Conservation (phyloP, 1,284 basidiomycete genomes). For the Acaromyces ingoldii region DNA sequence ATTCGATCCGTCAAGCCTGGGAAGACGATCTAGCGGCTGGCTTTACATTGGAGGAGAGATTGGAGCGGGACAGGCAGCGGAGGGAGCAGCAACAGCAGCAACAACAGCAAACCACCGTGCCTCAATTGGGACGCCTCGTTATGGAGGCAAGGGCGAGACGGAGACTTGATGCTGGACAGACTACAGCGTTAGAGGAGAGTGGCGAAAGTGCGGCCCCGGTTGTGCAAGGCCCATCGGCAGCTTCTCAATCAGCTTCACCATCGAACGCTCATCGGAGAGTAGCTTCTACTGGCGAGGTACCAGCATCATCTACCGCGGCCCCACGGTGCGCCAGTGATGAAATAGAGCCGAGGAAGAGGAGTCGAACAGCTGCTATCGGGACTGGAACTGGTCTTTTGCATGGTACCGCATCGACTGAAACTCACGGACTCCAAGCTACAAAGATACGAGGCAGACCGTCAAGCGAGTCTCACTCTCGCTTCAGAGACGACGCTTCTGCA, state of each 20-base stretch:
- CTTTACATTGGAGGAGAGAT: background rate
- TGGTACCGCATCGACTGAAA: too few relatives aligned
- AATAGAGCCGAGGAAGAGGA: background rate
- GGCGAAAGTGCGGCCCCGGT: background rate
- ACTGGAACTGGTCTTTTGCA: background rate
- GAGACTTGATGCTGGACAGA: background rate
- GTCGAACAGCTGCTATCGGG: background rate
- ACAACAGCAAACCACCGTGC: too few relatives aligned
- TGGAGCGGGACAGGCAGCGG: background rate
- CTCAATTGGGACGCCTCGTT: background rate
- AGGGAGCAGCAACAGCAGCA: too few relatives aligned
- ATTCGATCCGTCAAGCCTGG: too few relatives aligned
- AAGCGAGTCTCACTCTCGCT: slow-evolving; percentile 1
- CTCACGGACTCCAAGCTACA: background rate
- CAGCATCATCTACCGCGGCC: too few relatives aligned
- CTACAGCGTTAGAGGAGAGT: background rate
- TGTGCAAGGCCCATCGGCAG: background rate
- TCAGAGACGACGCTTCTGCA: slow-evolving; percentile 4
- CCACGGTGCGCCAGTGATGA: too few relatives aligned
- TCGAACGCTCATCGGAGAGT: background rate
- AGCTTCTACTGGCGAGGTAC: too few relatives aligned
- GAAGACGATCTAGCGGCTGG: slow-evolving; percentile 6
- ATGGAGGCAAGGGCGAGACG: slow-evolving; percentile 1
- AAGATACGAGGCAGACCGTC: slow-evolving; percentile 2
- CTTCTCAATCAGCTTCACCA: too few relatives aligned